Evolutionary conservation across 495 filamentous ascomycete species (phyloP), one percentile per base, ranked within the genome.

Genomic region (Penicillium goetzii): DNA sequence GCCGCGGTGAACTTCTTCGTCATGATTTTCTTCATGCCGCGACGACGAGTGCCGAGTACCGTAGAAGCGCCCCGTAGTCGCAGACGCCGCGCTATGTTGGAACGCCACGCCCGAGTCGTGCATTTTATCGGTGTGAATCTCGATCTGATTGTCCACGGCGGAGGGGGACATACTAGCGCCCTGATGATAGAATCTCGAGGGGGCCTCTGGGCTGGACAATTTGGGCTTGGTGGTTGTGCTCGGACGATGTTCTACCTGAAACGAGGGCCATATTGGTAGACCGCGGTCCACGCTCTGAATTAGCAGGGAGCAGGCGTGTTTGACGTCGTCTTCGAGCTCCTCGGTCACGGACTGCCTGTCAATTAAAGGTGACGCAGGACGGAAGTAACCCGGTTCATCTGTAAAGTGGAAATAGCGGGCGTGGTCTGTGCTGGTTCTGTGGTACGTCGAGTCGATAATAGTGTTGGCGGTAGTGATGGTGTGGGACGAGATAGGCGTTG

Each of bases 271-370:
- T 11, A 68, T 63, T 5, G 71, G 69, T 11, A 73, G 25, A 1
- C 66, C 71, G n/a, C 66, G 71, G 9, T 73, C 68, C 47, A 73
- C 63, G 41, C 66, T 69, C 41, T 72, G 66, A 10, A 68, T 54
- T 10, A 72, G 66, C 11, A 73, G 55, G 6, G 66, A 43, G 52
- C 71, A 73, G 12, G 71, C 59, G 28, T 71, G 64, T 40, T 65
- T 68, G 23, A 73, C 34, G 49, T 73, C 58, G n/a, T 65, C 66
- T 23, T 65, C 66, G 4, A 73, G 17, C 4, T 72, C 68, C 53
- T 69, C 68, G 4, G 61, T 60, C 7, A 73, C 56, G 15, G 57
- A 15, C 59, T 71, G 71, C 25, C 71, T 64, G 30, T 62, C 41
- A 14, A 73, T 56, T 2, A 69, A 41, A 14, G 69, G 69, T 3